phyloP scores from a whole-genome alignment of 2,329 filamentous ascomycete species.

The Ophiostoma sp. region DNA sequence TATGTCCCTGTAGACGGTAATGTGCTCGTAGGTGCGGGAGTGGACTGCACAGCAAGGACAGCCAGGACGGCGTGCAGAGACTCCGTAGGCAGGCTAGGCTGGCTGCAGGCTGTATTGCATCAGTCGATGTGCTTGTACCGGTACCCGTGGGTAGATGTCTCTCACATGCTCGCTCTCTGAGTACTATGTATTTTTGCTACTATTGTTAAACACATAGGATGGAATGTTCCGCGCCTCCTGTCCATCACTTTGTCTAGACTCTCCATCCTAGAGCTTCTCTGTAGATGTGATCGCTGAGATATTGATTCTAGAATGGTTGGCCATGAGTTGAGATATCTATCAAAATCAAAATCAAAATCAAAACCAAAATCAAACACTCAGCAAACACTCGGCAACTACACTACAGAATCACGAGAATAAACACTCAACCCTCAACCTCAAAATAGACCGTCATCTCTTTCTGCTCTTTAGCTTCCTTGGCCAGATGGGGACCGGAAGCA shows the following conservation, averaged over 20 bases:
- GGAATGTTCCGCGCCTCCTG: not conserved
- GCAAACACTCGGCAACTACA: not conserved
- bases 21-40: not conserved
- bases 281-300: not conserved
- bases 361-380: not conserved
- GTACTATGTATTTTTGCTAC: not conserved
- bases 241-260: constrained; percentile 2
- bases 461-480: not conserved
- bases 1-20: not conserved
- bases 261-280: not conserved
- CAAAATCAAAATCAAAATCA: not conserved
- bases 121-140: constrained; percentile 5
- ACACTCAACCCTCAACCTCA: too few species aligned
- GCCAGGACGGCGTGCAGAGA: not conserved
- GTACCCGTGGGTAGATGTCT: not conserved
- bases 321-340: too few species aligned
- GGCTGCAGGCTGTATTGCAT: constrained; percentile 1
- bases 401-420: too few species aligned
- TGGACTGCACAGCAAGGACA: not conserved
- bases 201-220: not conserved
- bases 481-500: constrained; percentile 11
- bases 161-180: not conserved
- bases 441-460: not conserved
- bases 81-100: not conserved
- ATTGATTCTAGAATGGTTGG: not conserved